A percentile compares a stretch with the other conserved stretches of the same genome.
Conservation (phyloP, 1,284 basidiomycete genomes). For the Butyriboletus appendiculatus region DNA sequence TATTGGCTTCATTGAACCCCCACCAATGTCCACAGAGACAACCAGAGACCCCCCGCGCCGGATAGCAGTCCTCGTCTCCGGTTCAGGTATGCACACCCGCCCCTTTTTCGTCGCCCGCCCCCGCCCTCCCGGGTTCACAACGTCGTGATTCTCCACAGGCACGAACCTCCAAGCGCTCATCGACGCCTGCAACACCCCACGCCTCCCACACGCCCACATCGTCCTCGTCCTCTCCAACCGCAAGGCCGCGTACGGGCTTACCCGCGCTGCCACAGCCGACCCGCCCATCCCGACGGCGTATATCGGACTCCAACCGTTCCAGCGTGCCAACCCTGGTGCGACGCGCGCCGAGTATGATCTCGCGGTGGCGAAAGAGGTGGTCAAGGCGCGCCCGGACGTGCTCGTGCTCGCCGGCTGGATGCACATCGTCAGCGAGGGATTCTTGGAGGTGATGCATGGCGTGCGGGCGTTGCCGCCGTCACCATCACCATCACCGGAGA, state of each 20-base stretch:
- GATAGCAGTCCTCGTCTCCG: conserved; percentile 75
- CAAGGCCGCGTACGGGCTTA: conserved; percentile 89
- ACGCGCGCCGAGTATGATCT: conserved; percentile 87
- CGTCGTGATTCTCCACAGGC: conserved; percentile 49
- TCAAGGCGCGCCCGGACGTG: conserved; percentile 72
- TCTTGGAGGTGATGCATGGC: conserved; percentile 54
- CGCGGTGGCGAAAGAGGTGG: conserved; percentile 76
- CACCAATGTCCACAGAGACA: conserved; percentile 13
- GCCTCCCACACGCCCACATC: conserved; percentile 70
- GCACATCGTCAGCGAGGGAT: conserved; percentile 78
- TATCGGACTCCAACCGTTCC: conserved; percentile 84
- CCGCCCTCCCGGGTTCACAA: not conserved
- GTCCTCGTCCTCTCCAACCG: conserved; percentile 90
- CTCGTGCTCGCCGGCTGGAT: conserved; percentile 98
- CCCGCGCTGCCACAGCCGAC: conserved; percentile 67
- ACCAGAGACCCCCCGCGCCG: conserved; percentile 28
- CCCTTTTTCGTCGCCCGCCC: not conserved
- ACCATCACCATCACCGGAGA: not conserved
- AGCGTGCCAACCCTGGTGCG: conserved; percentile 72
- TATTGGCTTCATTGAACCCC: not conserved
- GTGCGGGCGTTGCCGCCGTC: conserved; percentile 15
- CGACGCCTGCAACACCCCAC: conserved; percentile 74
- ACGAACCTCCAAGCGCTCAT: conserved; percentile 96
- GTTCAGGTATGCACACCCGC: conserved; percentile 63
- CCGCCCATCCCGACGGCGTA: conserved; percentile 85